A percentile compares a stretch with the other conserved stretches of the same genome.
These are phyloP conservation scores for Microcos paniculata DNA, from an alignment of 345 rosid genomes.

Conservation along the genomic window DNA sequence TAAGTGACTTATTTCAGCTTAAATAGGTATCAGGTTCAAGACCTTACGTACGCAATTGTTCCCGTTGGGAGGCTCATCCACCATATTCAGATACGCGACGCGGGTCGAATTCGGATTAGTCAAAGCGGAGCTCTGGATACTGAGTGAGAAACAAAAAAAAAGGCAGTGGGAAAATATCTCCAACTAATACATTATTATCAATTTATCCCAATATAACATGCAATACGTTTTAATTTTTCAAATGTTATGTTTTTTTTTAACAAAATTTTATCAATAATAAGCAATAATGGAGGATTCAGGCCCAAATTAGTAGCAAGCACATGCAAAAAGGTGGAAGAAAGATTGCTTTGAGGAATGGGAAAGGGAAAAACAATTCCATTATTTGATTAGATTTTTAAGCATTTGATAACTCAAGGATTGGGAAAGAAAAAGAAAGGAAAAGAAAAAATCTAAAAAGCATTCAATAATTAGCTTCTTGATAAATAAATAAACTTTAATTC, in stretches of 20 bases:
- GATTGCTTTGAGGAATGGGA: not conserved
- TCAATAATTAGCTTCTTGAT: not conserved
- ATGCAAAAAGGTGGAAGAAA: not conserved
- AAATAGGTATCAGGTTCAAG: too few relatives aligned
- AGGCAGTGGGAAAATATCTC: not conserved
- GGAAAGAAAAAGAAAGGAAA: not conserved
- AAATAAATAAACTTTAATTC: not conserved
- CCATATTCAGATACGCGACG: too few relatives aligned
- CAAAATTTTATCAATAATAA: not conserved
- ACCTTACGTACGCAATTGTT: too few relatives aligned
- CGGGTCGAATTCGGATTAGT: too few relatives aligned
- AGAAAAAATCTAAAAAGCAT: not conserved
- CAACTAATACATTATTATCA: not conserved
- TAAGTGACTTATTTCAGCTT: too few relatives aligned
- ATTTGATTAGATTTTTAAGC: not conserved
- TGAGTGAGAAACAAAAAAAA: too few relatives aligned
- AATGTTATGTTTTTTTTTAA: not conserved
- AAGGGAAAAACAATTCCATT: not conserved
- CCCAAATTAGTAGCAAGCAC: slow-evolving; percentile 9
- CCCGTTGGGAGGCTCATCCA: too few relatives aligned
- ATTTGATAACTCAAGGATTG: not conserved
- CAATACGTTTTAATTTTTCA: not conserved
- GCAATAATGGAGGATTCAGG: not conserved
- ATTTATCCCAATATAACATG: not conserved
- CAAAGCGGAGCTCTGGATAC: too few relatives aligned